A percentile compares a stretch with the other conserved stretches of the same genome.
Evolutionary conservation across 371 early-diverging fungal species (phyloP).

Genomic region (Haplosporangium sp.): DNA sequence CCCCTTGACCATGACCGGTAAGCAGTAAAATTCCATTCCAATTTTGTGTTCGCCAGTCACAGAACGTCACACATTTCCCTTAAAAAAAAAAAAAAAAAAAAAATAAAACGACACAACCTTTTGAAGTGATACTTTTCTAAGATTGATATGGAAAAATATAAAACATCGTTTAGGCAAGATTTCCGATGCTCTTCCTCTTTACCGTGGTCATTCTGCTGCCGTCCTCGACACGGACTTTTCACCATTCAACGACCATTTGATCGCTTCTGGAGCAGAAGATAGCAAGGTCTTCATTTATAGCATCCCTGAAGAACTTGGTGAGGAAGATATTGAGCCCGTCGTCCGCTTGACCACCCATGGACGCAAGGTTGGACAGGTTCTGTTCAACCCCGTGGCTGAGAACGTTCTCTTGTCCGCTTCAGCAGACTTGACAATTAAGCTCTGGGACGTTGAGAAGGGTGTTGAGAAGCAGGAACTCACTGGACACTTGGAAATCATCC

Average conservation of each 20-base stretch:
- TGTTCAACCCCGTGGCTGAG: constrained; percentile 96
- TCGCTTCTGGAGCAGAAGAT: constrained; percentile 95
- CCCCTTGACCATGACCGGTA: constrained; percentile 84
- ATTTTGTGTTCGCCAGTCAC: not conserved
- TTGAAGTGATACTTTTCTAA: no score
- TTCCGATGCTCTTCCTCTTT: constrained; percentile 87
- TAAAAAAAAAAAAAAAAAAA: no score
- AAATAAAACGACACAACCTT: not conserved
- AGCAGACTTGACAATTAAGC: constrained; percentile 92
- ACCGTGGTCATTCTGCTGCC: constrained; percentile 92
- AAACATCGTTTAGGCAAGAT: constrained; percentile 75
- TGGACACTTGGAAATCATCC: constrained; percentile 93
- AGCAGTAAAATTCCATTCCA: constrained; percentile 16
- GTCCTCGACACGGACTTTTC: constrained; percentile 98
- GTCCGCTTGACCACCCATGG: constrained; percentile 70
- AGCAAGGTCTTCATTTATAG: constrained; percentile 96
- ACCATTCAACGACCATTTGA: constrained; percentile 94
- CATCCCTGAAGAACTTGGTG: constrained; percentile 86
- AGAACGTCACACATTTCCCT: constrained; percentile 13
- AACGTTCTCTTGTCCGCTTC: constrained; percentile 92
- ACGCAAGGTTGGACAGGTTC: constrained; percentile 95
- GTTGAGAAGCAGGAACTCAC: constrained; percentile 87
- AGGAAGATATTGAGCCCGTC: constrained; percentile 70
- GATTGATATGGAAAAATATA: no score
- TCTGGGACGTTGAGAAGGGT: constrained; percentile 98